Evolutionary conservation across 495 filamentous ascomycete genomes (phyloP).

Genomic region (Neurospora sp.): DNA sequence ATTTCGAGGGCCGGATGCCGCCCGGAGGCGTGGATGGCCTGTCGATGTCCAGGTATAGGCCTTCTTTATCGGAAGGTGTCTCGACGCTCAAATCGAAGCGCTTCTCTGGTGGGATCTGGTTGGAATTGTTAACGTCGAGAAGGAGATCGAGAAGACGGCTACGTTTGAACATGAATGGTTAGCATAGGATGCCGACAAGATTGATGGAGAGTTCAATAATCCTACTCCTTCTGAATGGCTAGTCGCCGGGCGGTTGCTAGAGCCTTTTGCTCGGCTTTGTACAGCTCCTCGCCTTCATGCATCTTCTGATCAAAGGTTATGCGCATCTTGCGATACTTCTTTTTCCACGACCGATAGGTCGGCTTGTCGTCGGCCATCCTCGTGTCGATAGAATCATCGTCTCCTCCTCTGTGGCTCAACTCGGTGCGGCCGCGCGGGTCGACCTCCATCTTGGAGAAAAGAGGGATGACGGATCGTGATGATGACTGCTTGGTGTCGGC

Average conservation of each 20-base stretch:
- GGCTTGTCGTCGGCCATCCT: constrained; percentile 26
- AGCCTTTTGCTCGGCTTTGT: constrained; percentile 67
- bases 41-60: constrained; percentile 24
- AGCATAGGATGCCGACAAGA: not conserved
- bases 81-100: constrained; percentile 53
- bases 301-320: constrained; percentile 75
- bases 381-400: constrained; percentile 24
- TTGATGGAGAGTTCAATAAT: constrained; percentile 4
- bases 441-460: constrained; percentile 14
- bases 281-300: constrained; percentile 67
- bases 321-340: constrained; percentile 93
- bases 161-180: constrained; percentile 1
- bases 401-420: constrained; percentile 17
- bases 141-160: constrained; percentile 76
- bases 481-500: not conserved
- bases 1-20: constrained; percentile 22
- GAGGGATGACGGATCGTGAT: not conserved
- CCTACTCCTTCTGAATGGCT: constrained; percentile 72
- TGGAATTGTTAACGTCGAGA: constrained; percentile 72
- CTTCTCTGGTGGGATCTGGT: constrained; percentile 61
- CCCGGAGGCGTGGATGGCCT: constrained; percentile 14
- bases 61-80: constrained; percentile 44
- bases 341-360: constrained; percentile 50
- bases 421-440: constrained; percentile 13
- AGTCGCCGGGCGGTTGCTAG: constrained; percentile 66